A percentile compares a stretch with the other conserved stretches of the same genome.
Evolutionary conservation across 371 early-diverging fungal genomes (phyloP).

Genomic region (Catenaria anguillulae): DNA sequence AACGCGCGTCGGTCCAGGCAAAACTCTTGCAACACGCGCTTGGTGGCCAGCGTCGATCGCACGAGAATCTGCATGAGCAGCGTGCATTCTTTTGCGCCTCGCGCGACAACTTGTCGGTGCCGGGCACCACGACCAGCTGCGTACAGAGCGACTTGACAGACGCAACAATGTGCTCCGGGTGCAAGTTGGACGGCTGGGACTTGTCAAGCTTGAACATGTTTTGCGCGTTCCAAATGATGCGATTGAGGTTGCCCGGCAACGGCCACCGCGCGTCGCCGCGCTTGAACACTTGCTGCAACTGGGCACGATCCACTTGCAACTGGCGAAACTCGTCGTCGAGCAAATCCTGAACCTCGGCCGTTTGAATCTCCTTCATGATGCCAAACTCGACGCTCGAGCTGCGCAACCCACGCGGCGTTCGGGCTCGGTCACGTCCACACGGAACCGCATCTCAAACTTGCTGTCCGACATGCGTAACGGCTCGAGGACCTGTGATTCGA

Average conservation of each 20-base stretch:
- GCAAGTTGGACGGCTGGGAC: slow-evolving; percentile 64
- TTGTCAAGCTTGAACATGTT: slow-evolving; percentile 72
- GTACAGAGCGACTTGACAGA: slow-evolving; percentile 54
- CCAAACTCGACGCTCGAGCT: slow-evolving; percentile 24
- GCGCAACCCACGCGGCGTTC: slow-evolving; percentile 29
- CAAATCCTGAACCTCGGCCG: slow-evolving; percentile 36
- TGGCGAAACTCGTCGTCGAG: slow-evolving; percentile 71
- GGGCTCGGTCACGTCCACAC: slow-evolving; percentile 55
- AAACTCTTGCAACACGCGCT: slow-evolving; percentile 80
- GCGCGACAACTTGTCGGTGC: slow-evolving; percentile 60
- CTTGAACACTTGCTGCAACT: slow-evolving; percentile 64
- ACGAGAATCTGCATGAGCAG: slow-evolving; percentile 73
- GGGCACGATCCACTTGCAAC: slow-evolving; percentile 53
- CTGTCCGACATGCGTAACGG: slow-evolving; percentile 48
- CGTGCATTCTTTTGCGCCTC: slow-evolving; percentile 85
- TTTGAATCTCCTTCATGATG: slow-evolving; percentile 7
- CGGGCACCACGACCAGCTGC: slow-evolving; percentile 61
- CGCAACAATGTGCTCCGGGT: slow-evolving; percentile 68
- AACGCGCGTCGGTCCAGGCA: slow-evolving; percentile 75
- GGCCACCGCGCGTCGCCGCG: slow-evolving; percentile 65
- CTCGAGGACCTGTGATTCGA: slow-evolving; percentile 74
- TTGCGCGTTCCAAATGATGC: slow-evolving; percentile 82
- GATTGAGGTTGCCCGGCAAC: slow-evolving; percentile 77
- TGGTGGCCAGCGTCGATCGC: slow-evolving; percentile 65
- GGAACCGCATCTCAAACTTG: slow-evolving; percentile 61